A percentile compares a stretch with the other conserved stretches of the same genome.
These are phyloP conservation scores for Ministeria vibrans DNA, from an alignment of 78 protist species.

Conservation along the genomic window DNA sequence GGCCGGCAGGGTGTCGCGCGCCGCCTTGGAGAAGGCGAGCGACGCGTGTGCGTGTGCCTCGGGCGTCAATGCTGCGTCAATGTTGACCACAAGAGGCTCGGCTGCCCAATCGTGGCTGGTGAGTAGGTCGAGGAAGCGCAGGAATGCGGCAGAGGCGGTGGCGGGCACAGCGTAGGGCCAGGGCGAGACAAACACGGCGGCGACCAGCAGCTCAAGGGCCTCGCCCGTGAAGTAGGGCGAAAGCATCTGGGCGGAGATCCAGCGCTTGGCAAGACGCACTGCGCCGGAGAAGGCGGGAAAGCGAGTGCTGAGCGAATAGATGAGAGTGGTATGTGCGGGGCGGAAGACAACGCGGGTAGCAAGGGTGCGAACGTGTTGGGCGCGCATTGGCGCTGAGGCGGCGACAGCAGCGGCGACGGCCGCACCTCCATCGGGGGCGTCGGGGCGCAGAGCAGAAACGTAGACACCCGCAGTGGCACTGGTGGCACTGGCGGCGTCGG, in stretches of 20 bases:
- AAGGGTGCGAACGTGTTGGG: no score
- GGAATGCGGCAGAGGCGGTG: not conserved
- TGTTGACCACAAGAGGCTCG: not conserved
- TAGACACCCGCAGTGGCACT: not conserved
- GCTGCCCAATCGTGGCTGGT: not conserved
- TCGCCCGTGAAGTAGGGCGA: not conserved
- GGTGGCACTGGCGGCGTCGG: not conserved
- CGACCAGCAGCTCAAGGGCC: slow-evolving; percentile 1
- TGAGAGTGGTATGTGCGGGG: not conserved
- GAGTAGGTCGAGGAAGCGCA: not conserved
- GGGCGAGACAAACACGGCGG: not conserved
- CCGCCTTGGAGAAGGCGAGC: no score
- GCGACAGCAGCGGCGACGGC: not conserved
- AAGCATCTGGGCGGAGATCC: not conserved
- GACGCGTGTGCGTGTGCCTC: no score
- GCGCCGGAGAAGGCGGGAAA: not conserved
- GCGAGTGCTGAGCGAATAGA: not conserved
- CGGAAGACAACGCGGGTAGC: not conserved
- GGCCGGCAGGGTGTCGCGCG: no score
- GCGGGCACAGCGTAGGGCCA: not conserved
- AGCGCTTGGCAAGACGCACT: not conserved
- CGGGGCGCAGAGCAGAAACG: not conserved
- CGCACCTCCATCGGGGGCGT: not conserved
- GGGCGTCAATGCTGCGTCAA: not conserved
- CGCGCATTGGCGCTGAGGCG: not conserved